phyloP scores from a whole-genome alignment of 805 yeast species.

The Candida lessepsii region DNA sequence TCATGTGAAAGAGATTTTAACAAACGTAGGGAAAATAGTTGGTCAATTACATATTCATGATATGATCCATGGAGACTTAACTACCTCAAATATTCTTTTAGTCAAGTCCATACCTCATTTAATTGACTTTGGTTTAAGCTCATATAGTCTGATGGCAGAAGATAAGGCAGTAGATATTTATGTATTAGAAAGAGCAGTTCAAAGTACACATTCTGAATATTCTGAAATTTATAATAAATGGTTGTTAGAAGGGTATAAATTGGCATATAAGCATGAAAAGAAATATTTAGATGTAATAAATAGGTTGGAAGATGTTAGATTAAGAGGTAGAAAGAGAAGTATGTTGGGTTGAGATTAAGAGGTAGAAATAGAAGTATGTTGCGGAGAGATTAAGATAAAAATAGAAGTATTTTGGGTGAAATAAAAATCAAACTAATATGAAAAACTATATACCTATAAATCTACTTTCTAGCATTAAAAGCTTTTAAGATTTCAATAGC shows the following conservation, averaged over 20 bases:
- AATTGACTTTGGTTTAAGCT: conserved; percentile 90
- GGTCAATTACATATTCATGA: conserved; percentile 73
- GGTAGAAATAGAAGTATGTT: conserved; percentile 96
- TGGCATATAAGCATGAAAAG: conserved; percentile 23
- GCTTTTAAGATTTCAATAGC: conserved; percentile 34
- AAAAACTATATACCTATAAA: neutral
- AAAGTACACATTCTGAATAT: conserved; percentile 83
- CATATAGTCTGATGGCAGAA: conserved; percentile 71
- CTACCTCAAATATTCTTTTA: conserved; percentile 81
- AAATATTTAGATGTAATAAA: conserved; percentile 52
- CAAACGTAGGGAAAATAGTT: conserved; percentile 61
- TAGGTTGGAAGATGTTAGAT: conserved; percentile 77
- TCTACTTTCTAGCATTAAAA: conserved; percentile 6
- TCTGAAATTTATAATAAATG: conserved; percentile 63
- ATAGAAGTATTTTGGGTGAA: too few relatives aligned
- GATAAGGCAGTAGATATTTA: conserved; percentile 97
- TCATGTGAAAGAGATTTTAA: conserved; percentile 45
- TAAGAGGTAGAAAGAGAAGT: conserved; percentile 92
- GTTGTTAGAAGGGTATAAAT: conserved; percentile 69
- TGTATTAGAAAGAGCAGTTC: conserved; percentile 87
- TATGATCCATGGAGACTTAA: conserved; percentile 90
- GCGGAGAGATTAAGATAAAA: too few relatives aligned
- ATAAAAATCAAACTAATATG: too few relatives aligned
- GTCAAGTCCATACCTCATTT: conserved; percentile 47
- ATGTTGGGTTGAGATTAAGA: conserved; percentile 84